phyloP scores from a whole-genome alignment of 768 basidiomycete genomes.

The Tulasnella sp. region DNA sequence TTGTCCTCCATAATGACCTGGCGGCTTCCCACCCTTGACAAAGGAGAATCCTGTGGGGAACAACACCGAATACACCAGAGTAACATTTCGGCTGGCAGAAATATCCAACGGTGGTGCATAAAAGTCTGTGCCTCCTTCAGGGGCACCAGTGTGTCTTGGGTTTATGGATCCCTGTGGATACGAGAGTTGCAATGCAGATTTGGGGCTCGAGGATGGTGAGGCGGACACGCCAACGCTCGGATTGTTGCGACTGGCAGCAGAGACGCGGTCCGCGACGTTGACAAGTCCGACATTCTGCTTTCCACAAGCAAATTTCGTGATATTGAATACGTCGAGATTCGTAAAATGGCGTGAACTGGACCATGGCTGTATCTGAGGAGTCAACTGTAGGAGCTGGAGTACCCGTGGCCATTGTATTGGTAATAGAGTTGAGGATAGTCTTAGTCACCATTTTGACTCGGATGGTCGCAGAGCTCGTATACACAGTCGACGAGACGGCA shows the following conservation, averaged over 20 bases:
- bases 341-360: conserved; percentile 39
- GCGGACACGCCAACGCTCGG: too few species aligned
- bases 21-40: conserved; percentile 73
- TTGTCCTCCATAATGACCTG: conserved; percentile 51
- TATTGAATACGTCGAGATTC: conserved; percentile 47
- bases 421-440: too few species aligned
- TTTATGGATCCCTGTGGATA: conserved; percentile 62
- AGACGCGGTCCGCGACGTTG: conserved; percentile 33
- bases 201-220: conserved; percentile 26
- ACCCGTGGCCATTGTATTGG: too few species aligned
- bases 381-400: too few species aligned
- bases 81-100: conserved; percentile 37
- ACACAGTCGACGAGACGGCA: too few species aligned
- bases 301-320: conserved; percentile 44
- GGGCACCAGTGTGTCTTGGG: conserved; percentile 37
- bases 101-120: conserved; percentile 35
- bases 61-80: conserved; percentile 58
- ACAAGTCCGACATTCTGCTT: conserved; percentile 45
- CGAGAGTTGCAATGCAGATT: conserved; percentile 43
- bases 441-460: too few species aligned
- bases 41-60: conserved; percentile 65
- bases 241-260: conserved; percentile 23
- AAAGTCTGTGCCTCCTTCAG: conserved; percentile 64
- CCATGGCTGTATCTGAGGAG: too few species aligned
- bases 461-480: too few species aligned